A percentile compares a stretch with the other conserved stretches of the same genome.
Evolutionary conservation across 768 basidiomycete species (phyloP).

Genomic region (Tricholoma sp.): DNA sequence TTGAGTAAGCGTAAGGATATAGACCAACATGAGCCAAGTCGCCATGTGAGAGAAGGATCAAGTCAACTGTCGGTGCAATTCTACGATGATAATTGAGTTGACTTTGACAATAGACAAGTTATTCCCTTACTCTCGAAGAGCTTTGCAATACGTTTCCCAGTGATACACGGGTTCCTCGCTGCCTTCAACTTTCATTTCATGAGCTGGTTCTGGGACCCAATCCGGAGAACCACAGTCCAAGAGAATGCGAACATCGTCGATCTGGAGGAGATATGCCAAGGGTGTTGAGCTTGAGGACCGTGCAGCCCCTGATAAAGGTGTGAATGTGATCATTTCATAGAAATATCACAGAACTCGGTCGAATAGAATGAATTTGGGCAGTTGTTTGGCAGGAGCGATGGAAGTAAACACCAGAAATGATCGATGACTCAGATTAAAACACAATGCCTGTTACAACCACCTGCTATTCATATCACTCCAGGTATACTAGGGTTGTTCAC

Average conservation of each 20-base stretch:
- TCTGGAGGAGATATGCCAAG: conserved; percentile 81
- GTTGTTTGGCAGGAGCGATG: neutral
- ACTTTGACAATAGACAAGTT: neutral
- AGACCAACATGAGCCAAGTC: conserved; percentile 85
- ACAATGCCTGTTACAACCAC: too few species aligned
- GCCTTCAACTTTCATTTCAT: conserved; percentile 27
- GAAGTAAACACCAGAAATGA: neutral
- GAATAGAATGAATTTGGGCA: neutral
- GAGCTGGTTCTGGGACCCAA: conserved; percentile 61
- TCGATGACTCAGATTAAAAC: too few species aligned
- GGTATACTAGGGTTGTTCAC: too few species aligned
- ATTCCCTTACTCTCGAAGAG: conserved; percentile 58
- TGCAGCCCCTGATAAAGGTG: conserved; percentile 82
- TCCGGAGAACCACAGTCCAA: conserved; percentile 94
- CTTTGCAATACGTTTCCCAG: conserved; percentile 64
- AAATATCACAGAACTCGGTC: neutral
- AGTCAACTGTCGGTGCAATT: conserved; percentile 73
- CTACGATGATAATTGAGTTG: conserved; percentile 31
- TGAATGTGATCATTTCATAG: conserved; percentile 84
- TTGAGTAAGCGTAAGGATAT: conserved; percentile 88
- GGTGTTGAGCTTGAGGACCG: conserved; percentile 58
- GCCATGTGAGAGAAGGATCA: conserved; percentile 93
- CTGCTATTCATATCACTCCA: too few species aligned
- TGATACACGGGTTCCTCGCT: conserved; percentile 28
- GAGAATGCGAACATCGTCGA: conserved; percentile 91